Conservation (phyloP, 2,329 filamentous ascomycete species). For the Monosporascus sp. region DNA sequence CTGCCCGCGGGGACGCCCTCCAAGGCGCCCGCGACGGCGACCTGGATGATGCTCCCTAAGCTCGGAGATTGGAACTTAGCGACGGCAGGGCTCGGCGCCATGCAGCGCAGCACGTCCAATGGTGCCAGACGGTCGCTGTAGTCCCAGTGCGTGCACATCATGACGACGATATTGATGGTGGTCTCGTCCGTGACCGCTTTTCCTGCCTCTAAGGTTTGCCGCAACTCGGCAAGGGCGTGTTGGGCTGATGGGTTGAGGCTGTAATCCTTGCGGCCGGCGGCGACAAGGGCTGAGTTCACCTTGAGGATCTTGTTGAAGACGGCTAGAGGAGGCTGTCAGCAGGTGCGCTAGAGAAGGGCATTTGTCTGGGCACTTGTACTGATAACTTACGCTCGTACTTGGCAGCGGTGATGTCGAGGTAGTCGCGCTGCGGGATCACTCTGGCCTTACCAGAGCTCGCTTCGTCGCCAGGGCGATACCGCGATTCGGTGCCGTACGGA, state of each 20-base stretch:
- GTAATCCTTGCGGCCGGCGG: constrained; percentile 65
- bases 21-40: constrained; percentile 35
- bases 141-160: constrained; percentile 74
- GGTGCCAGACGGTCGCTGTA: constrained; percentile 74
- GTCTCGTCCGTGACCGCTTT: constrained; percentile 44
- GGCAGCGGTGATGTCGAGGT: constrained; percentile 70
- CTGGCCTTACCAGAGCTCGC: constrained; percentile 44
- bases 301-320: constrained; percentile 73
- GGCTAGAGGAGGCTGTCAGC: constrained; percentile 29
- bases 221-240: constrained; percentile 54
- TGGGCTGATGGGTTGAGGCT: constrained; percentile 71
- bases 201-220: constrained; percentile 56
- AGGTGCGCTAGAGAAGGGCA: not conserved
- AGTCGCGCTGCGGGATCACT: constrained; percentile 72
- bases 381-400: constrained; percentile 53
- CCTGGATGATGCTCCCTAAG: constrained; percentile 55
- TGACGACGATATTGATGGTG: constrained; percentile 61
- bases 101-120: constrained; percentile 81
- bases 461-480: constrained; percentile 70
- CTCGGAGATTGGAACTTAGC: constrained; percentile 53
- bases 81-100: constrained; percentile 64
- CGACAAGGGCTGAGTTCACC: constrained; percentile 68
- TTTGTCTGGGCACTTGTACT: not conserved
- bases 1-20: constrained; percentile 48
- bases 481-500: constrained; percentile 71